A percentile compares a stretch with the other conserved stretches of the same genome.
Evolutionary conservation across 2,329 filamentous ascomycete species (phyloP).

Genomic region (Cladophialophora psammophila): DNA sequence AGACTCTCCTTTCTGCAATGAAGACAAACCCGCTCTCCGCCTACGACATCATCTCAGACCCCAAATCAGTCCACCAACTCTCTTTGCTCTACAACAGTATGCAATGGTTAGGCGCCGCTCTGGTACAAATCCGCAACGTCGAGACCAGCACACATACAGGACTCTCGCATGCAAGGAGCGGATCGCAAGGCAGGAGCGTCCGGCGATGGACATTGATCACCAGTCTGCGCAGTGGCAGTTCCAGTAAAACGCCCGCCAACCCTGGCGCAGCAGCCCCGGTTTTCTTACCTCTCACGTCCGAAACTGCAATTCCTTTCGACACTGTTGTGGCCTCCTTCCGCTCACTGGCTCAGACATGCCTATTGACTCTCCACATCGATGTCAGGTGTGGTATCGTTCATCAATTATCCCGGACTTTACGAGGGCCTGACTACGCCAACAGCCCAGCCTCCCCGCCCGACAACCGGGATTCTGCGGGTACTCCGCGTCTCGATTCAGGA

Average conservation of each 20-base stretch:
- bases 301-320: slow-evolving; percentile 88
- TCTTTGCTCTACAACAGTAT: slow-evolving; percentile 95
- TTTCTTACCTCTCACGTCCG: slow-evolving; percentile 85
- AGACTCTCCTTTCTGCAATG: slow-evolving; percentile 60
- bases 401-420: slow-evolving; percentile 72
- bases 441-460: slow-evolving; percentile 44
- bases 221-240: slow-evolving; percentile 54
- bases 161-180: slow-evolving; percentile 51
- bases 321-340: slow-evolving; percentile 83
- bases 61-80: slow-evolving; percentile 82
- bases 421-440: slow-evolving; percentile 53
- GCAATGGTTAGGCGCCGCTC: slow-evolving; percentile 92
- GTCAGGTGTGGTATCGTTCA: slow-evolving; percentile 84
- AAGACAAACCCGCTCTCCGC: slow-evolving; percentile 70
- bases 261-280: slow-evolving; percentile 60
- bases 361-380: slow-evolving; percentile 88
- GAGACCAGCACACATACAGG: slow-evolving; percentile 70
- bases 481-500: slow-evolving; percentile 52
- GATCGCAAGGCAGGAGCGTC: slow-evolving; percentile 56
- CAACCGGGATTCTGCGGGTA: slow-evolving; percentile 56
- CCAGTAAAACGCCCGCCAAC: slow-evolving; percentile 22
- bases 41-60: slow-evolving; percentile 86
- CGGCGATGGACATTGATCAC: slow-evolving; percentile 85
- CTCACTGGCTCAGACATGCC: slow-evolving; percentile 76
- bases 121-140: slow-evolving; percentile 81